phyloP scores from a whole-genome alignment of 805 yeast genomes.

The Saccharomyces paradoxus region DNA sequence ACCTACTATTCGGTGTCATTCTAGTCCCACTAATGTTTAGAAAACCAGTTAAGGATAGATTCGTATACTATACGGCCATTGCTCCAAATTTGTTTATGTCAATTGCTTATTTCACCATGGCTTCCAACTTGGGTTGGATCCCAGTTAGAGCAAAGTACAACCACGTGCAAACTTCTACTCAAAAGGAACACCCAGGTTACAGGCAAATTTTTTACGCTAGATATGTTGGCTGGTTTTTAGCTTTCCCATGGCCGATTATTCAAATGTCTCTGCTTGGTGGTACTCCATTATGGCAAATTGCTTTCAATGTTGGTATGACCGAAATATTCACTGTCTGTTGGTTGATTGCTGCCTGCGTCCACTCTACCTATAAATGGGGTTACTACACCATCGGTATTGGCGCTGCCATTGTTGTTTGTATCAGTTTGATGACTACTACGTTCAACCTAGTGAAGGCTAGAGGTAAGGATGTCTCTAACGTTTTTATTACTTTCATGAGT shows the following conservation, averaged over 20 bases:
- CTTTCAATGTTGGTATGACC: conserved; percentile 30
- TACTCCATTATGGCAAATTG: conserved; percentile 21
- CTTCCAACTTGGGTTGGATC: conserved; percentile 50
- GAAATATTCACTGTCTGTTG: conserved; percentile 38
- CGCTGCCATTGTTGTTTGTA: conserved; percentile 15
- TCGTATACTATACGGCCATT: conserved; percentile 32
- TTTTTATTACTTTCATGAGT: conserved; percentile 15
- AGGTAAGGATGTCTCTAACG: conserved; percentile 18
- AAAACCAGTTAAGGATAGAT: conserved; percentile 29
- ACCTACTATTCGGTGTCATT: conserved; percentile 28
- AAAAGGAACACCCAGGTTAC: conserved; percentile 20
- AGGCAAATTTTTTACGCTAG: conserved; percentile 50
- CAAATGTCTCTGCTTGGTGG: conserved; percentile 20
- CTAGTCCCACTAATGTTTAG: conserved; percentile 25
- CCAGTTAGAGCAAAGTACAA: conserved; percentile 40
- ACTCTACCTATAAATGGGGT: conserved; percentile 45
- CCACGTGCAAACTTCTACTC: conserved; percentile 33
- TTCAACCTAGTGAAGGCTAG: conserved; percentile 15
- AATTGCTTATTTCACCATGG: conserved; percentile 44
- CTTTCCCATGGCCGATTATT: conserved; percentile 38
- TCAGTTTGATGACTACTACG: conserved; percentile 21
- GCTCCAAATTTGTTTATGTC: conserved; percentile 38
- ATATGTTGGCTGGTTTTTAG: conserved; percentile 48
- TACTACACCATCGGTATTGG: conserved; percentile 35
- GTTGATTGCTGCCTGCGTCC: conserved; percentile 37